Conservation (phyloP, 2,329 filamentous ascomycete genomes). For the Calonectria crousiana region DNA sequence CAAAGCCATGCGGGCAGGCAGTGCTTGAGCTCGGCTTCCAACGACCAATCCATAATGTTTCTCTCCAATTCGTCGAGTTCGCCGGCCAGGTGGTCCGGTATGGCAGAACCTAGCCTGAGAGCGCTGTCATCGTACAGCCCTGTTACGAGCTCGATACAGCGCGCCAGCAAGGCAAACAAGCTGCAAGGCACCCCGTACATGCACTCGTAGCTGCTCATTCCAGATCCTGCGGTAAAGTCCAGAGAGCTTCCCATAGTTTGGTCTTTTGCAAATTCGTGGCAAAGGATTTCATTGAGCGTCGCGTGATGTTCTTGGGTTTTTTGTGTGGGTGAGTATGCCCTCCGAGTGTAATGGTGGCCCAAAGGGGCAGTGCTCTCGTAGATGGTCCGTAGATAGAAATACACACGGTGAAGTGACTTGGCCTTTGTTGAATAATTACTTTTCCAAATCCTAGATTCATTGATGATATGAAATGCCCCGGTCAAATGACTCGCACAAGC, state of each 20-base stretch:
- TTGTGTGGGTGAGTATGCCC: neutral
- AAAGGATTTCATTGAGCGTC: neutral
- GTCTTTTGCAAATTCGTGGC: neutral
- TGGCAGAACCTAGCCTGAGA: neutral
- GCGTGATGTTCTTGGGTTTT: neutral
- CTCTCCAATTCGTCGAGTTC: conserved; percentile 12
- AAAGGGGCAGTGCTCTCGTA: conserved; percentile 37
- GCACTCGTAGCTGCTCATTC: conserved; percentile 20
- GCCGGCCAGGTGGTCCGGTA: conserved; percentile 5
- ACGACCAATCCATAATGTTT: conserved; percentile 24
- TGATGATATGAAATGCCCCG: conserved; percentile 35
- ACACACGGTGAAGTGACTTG: conserved; percentile 38
- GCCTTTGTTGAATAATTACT: conserved; percentile 30
- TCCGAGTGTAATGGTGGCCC: neutral
- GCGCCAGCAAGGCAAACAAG: conserved; percentile 7
- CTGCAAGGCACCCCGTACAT: conserved; percentile 24
- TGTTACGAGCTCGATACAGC: conserved; percentile 18
- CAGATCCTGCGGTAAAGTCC: neutral
- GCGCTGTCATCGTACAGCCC: neutral
- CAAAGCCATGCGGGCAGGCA: neutral
- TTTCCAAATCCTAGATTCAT: conserved; percentile 30
- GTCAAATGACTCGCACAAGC: conserved; percentile 38
- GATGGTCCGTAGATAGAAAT: conserved; percentile 39
- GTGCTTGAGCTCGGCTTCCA: conserved; percentile 6
- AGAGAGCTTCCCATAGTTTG: neutral